phyloP scores from a whole-genome alignment of 1,284 basidiomycete species.

The Trametes sp. region DNA sequence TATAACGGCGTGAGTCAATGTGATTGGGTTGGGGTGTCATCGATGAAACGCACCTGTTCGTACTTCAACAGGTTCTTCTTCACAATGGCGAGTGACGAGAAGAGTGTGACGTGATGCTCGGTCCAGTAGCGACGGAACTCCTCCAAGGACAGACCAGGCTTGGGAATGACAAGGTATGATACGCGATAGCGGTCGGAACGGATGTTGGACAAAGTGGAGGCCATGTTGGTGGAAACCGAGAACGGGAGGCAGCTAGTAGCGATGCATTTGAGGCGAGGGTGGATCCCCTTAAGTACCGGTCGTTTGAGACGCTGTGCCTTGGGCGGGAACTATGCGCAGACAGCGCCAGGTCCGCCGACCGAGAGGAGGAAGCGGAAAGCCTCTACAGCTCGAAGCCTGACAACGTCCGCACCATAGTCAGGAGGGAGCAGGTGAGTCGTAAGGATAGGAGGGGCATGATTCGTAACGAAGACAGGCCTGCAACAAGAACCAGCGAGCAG shows the following conservation, averaged over 20 bases:
- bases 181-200: conserved; percentile 27
- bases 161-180: conserved; percentile 24
- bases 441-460: neutral
- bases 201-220: neutral
- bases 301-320: too few species aligned
- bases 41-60: conserved; percentile 26
- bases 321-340: too few species aligned
- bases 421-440: too few species aligned
- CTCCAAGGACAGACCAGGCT: conserved; percentile 27
- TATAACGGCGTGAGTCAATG: neutral
- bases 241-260: too few species aligned
- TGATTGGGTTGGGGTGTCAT: too few species aligned
- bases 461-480: neutral
- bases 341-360: too few species aligned
- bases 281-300: neutral
- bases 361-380: too few species aligned
- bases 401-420: too few species aligned
- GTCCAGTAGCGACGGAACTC: conserved; percentile 30
- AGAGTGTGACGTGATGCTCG: conserved; percentile 27
- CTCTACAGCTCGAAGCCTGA: too few species aligned
- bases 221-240: neutral
- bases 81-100: conserved; percentile 29
- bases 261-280: neutral
- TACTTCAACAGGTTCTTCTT: conserved; percentile 31
- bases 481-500: neutral